Percentiles rank a stretch among this genome's conserved stretches.
Evolutionary conservation across 352 stramenopile genomes (phyloP).

Genomic region (Globisporangium paddicum): DNA sequence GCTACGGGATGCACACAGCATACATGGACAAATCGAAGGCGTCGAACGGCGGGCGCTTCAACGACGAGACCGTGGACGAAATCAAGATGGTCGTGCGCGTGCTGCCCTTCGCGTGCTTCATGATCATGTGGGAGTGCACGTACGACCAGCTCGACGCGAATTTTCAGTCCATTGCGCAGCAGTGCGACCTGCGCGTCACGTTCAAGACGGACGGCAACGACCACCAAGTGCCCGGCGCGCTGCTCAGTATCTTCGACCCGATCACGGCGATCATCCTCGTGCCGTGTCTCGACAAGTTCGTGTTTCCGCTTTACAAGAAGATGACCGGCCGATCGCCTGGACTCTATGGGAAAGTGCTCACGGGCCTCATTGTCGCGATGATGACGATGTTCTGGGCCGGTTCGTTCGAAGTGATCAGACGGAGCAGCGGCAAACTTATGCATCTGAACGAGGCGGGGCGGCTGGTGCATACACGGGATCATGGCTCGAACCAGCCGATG

Average conservation of each 20-base stretch:
- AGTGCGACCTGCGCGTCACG: constrained; percentile 57
- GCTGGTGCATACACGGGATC: constrained; percentile 33
- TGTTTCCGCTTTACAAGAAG: constrained; percentile 67
- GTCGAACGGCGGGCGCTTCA: constrained; percentile 73
- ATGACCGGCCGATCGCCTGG: constrained; percentile 53
- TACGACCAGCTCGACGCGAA: constrained; percentile 87
- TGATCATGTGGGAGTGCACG: constrained; percentile 87
- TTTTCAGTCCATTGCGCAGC: constrained; percentile 84
- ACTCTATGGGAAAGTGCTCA: constrained; percentile 78
- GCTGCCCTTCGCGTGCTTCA: constrained; percentile 84
- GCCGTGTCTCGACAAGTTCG: constrained; percentile 58
- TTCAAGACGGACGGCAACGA: constrained; percentile 32
- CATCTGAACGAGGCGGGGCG: constrained; percentile 26
- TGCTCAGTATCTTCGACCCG: constrained; percentile 83
- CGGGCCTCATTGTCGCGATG: constrained; percentile 66
- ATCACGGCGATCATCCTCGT: constrained; percentile 65
- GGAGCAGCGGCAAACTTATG: constrained; percentile 37
- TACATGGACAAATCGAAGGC: constrained; percentile 87
- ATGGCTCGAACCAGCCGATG: constrained; percentile 65
- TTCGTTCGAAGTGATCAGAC: constrained; percentile 74
- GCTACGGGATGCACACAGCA: constrained; percentile 71
- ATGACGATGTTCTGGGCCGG: constrained; percentile 84
- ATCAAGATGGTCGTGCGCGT: constrained; percentile 85
- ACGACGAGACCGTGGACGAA: constrained; percentile 80
- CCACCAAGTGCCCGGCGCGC: constrained; percentile 66